Conservation (phyloP, 2,329 filamentous ascomycete species). For the Penicillium sp. region DNA sequence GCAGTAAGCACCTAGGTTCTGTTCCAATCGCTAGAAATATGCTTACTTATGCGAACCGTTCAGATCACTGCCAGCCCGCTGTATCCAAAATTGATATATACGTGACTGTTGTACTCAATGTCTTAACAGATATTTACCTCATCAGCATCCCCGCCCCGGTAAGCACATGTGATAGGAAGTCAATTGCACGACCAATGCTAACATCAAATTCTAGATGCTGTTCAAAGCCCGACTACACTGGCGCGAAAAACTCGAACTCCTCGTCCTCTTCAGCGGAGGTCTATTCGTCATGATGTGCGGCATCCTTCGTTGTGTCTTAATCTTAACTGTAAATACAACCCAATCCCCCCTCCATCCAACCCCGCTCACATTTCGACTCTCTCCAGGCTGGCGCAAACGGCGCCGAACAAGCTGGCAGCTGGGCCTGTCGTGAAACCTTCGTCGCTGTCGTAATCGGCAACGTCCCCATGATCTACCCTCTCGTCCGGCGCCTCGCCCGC, state of each 20-base stretch:
- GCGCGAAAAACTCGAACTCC: constrained; percentile 54
- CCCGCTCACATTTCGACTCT: not conserved
- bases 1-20: constrained; percentile 42
- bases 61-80: constrained; percentile 52
- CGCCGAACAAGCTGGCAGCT: constrained; percentile 44
- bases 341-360: too few species aligned
- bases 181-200: not conserved
- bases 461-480: constrained; percentile 45
- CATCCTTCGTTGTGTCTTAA: constrained; percentile 56
- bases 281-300: constrained; percentile 58
- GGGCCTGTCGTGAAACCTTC: constrained; percentile 49
- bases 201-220: constrained; percentile 45
- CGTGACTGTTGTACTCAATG: constrained; percentile 55
- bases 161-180: constrained; percentile 1
- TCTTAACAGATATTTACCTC: constrained; percentile 60
- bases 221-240: constrained; percentile 53
- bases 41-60: constrained; percentile 10
- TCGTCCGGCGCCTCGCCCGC: constrained; percentile 28
- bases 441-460: constrained; percentile 48
- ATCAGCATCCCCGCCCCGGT: constrained; percentile 61
- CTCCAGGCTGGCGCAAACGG: constrained; percentile 38
- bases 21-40: not conserved
- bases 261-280: constrained; percentile 58
- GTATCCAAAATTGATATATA: constrained; percentile 55
- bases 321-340: constrained; percentile 40